Evolutionary conservation across 306 rosid species (phyloP), one percentile per base, ranked within the genome.

Genomic region (Ochetophila trinervis): DNA sequence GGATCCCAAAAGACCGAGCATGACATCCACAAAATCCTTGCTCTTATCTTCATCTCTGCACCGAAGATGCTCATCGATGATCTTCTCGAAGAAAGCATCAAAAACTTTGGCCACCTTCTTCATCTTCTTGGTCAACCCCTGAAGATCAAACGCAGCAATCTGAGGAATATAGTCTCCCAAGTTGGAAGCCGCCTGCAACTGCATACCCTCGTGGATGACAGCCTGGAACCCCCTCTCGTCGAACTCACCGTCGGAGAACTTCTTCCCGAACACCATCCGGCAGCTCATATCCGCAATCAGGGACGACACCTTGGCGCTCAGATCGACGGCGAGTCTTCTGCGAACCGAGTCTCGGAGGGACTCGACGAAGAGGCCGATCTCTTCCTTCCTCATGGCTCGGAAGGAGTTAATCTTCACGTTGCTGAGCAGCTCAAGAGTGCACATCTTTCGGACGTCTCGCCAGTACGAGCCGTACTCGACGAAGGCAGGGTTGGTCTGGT

Each of bases 201-300:
- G 60, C 42, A 69, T 0, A 2, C 8, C 30, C 55, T 76, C 76
- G 6, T 27, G 71, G 18, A 76, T 35, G 42, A 65, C 35, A 19
- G 60, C 52, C 54, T 21, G 57, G 19, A 79, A 65, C n/a, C 67
- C 75, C 62, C 64, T 72, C 20, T 67, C 62, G 50, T 60, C 40
- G 6, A 78, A 60, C 3, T 78, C 83, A 6, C 19, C 18, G 7
- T 57, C 71, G 23, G 8, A 49, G 37, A 72, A 68, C 62, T 78
- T 78, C 74, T 68, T 78, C 62, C 82, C 83, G 15, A 73, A 35
- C 35, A 70, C 66, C 76, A 73, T 74, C 55, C 53, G 49, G 52
- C 79, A 78, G 15, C 56, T 51, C 61, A 73, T 74, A 34, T 54
- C 65, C 0, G 62, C 30, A 2, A 9, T 69, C 2, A 70, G 53